A percentile compares a stretch with the other conserved stretches of the same genome.
Conservation (phyloP, 2,329 filamentous ascomycete species). For the Diaporthe nobilis region DNA sequence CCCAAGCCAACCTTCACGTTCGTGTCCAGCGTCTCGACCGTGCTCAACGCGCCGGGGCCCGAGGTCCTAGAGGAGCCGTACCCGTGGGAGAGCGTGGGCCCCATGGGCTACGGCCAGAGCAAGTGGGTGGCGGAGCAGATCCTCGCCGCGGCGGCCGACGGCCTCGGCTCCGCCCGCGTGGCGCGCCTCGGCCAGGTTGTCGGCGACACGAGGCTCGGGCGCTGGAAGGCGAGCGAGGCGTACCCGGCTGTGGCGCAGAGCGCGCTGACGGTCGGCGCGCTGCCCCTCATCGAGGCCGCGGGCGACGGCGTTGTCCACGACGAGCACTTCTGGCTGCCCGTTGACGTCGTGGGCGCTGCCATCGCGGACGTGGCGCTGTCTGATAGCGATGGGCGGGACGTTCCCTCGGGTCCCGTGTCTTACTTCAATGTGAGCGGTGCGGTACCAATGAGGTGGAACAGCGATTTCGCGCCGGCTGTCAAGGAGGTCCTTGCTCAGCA, state of each 20-base stretch:
- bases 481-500: not conserved
- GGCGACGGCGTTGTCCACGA: not conserved
- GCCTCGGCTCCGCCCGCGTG: constrained; percentile 47
- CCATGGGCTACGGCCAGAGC: constrained; percentile 53
- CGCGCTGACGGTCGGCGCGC: constrained; percentile 19
- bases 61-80: constrained; percentile 44
- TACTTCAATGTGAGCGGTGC: constrained; percentile 23
- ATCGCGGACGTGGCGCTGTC: constrained; percentile 15
- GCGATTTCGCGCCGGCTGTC: constrained; percentile 7
- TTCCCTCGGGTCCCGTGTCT: not conserved
- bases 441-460: constrained; percentile 18
- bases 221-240: constrained; percentile 29
- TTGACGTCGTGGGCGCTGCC: not conserved
- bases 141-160: constrained; percentile 44
- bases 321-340: constrained; percentile 28
- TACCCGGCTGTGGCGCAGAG: constrained; percentile 29
- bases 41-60: not conserved
- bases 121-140: constrained; percentile 57
- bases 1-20: constrained; percentile 25
- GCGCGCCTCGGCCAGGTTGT: constrained; percentile 54
- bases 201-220: constrained; percentile 44
- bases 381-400: not conserved
- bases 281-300: constrained; percentile 26
- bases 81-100: constrained; percentile 47
- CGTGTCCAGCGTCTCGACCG: constrained; percentile 24